Conservation (phyloP, 2,329 filamentous ascomycete genomes). For the Ramularia collo-cygni region DNA sequence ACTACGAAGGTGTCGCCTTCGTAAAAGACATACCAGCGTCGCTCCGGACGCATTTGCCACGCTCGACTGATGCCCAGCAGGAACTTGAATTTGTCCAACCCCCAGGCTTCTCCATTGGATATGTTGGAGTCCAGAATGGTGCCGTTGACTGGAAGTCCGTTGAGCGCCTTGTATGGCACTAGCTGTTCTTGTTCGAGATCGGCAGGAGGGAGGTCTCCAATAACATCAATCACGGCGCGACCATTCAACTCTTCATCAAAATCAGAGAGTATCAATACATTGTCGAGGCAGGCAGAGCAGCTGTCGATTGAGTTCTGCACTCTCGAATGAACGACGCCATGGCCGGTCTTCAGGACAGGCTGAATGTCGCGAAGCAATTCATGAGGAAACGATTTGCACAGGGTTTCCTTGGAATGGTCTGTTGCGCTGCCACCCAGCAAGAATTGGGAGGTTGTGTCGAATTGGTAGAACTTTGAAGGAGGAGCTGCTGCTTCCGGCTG, state of each 20-base stretch:
- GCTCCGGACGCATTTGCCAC: conserved; percentile 40
- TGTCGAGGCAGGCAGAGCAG: conserved; percentile 46
- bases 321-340: conserved; percentile 37
- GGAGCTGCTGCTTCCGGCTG: neutral
- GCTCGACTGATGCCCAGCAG: conserved; percentile 46
- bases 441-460: conserved; percentile 17
- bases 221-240: conserved; percentile 37
- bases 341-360: conserved; percentile 45
- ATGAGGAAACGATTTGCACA: conserved; percentile 36
- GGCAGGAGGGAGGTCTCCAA: conserved; percentile 38
- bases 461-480: conserved; percentile 17
- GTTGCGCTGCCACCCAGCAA: conserved; percentile 7
- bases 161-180: conserved; percentile 9
- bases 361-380: conserved; percentile 38
- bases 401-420: conserved; percentile 22
- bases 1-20: conserved; percentile 46
- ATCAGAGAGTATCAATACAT: conserved; percentile 45
- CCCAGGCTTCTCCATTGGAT: conserved; percentile 36
- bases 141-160: conserved; percentile 13
- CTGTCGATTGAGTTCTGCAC: conserved; percentile 45
- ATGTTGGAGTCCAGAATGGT: conserved; percentile 6
- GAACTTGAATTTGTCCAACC: conserved; percentile 49
- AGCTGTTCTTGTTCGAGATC: conserved; percentile 13
- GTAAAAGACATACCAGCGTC: conserved; percentile 48
- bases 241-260: conserved; percentile 38